Evolutionary conservation across 75 land plant species (phyloP).

Genomic region (Pinus albicaulis): DNA sequence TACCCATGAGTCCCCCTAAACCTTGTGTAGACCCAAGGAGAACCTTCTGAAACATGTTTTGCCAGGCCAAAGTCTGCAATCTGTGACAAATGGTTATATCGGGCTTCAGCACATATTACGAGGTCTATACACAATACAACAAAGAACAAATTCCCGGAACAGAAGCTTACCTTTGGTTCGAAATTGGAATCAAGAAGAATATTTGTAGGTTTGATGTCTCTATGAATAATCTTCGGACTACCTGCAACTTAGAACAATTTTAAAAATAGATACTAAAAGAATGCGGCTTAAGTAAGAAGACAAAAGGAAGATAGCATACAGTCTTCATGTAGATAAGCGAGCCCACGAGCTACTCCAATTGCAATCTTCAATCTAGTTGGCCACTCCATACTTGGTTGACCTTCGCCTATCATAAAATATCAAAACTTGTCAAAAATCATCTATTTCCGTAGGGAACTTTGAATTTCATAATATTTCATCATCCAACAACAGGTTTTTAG

Average conservation of each 20-base stretch:
- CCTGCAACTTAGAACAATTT: conserved; percentile 25
- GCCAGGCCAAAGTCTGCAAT: conserved; percentile 96
- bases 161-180: conserved; percentile 55
- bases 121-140: neutral
- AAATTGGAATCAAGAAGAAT: conserved; percentile 60
- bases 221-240: conserved; percentile 79
- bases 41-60: too few species aligned
- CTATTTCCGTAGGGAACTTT: too few species aligned
- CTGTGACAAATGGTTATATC: conserved; percentile 25
- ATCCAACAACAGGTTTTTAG: too few species aligned
- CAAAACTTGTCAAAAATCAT: neutral
- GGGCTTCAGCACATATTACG: neutral
- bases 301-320: too few species aligned
- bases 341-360: too few species aligned
- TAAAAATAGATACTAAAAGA: neutral
- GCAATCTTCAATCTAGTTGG: too few species aligned
- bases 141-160: neutral
- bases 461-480: too few species aligned
- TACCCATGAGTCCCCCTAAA: conserved; percentile 96
- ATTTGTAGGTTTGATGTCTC: too few species aligned
- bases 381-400: conserved; percentile 61
- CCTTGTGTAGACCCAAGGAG: conserved; percentile 89
- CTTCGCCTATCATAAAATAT: conserved; percentile 56
- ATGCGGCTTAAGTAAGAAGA: neutral
- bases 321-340: too few species aligned